These are phyloP conservation scores for Gossypium australe DNA, from an alignment of 345 rosid species.

Conservation along the genomic window DNA sequence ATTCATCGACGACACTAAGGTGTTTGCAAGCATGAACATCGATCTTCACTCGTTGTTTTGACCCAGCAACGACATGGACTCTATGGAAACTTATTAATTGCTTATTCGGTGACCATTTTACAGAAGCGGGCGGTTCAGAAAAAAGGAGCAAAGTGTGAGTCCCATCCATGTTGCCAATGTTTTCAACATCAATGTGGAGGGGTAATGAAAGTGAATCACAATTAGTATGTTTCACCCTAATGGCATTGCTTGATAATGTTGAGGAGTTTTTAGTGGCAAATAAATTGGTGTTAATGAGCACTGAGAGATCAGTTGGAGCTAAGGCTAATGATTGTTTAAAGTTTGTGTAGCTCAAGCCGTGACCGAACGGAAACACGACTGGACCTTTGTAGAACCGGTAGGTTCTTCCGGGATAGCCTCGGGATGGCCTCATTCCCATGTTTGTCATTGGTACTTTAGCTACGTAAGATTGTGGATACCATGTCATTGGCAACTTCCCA, in stretches of 20 bases:
- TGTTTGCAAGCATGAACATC: constrained; percentile 68
- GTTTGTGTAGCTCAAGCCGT: constrained; percentile 68
- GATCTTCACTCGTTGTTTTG: constrained; percentile 38
- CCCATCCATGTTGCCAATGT: constrained; percentile 65
- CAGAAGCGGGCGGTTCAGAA: constrained; percentile 44
- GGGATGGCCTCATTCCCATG: constrained; percentile 68
- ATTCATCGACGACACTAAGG: constrained; percentile 63
- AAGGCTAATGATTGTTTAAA: constrained; percentile 39
- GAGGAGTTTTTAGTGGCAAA: constrained; percentile 26
- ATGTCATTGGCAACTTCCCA: constrained; percentile 89
- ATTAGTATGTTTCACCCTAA: constrained; percentile 49
- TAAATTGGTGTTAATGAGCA: constrained; percentile 33
- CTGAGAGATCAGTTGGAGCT: constrained; percentile 38
- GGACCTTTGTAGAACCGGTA: constrained; percentile 93
- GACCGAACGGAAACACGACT: constrained; percentile 77
- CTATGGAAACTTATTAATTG: constrained; percentile 67
- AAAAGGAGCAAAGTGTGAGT: constrained; percentile 68
- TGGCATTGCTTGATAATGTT: constrained; percentile 29
- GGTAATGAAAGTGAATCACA: constrained; percentile 42
- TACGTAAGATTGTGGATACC: constrained; percentile 80
- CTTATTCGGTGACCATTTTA: constrained; percentile 44
- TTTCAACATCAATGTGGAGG: constrained; percentile 54
- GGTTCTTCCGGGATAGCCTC: constrained; percentile 87
- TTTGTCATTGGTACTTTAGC: constrained; percentile 76
- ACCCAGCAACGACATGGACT: constrained; percentile 55